phyloP scores from a whole-genome alignment of 352 stramenopile species.

The Thalassiosira mediterranea region DNA sequence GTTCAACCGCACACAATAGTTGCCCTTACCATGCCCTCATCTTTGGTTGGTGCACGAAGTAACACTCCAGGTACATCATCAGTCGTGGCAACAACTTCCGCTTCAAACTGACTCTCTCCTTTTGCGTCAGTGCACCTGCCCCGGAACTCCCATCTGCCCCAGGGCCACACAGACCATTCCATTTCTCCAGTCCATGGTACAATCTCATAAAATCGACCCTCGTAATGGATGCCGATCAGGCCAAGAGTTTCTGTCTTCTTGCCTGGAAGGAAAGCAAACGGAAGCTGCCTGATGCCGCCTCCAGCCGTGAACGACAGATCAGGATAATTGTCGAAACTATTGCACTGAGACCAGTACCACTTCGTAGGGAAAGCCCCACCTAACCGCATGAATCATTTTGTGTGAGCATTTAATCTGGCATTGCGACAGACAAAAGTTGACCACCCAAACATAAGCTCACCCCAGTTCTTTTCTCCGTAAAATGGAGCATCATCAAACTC shows the following conservation, averaged over 20 bases:
- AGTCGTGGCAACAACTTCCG: constrained; percentile 58
- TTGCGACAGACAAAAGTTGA: constrained; percentile 12
- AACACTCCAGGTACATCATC: constrained; percentile 61
- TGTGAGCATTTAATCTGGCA: constrained; percentile 9
- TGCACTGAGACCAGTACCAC: constrained; percentile 86
- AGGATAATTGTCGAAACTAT: constrained; percentile 73
- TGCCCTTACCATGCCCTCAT: constrained; percentile 68
- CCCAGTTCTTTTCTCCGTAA: constrained; percentile 87
- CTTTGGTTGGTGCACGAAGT: constrained; percentile 71
- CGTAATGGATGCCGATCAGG: constrained; percentile 77
- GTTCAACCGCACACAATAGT: neutral
- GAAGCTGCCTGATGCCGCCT: constrained; percentile 74
- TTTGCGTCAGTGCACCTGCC: constrained; percentile 53
- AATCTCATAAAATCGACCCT: constrained; percentile 81
- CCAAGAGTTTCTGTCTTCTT: constrained; percentile 68
- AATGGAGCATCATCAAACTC: constrained; percentile 81
- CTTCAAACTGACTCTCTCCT: constrained; percentile 66
- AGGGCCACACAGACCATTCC: constrained; percentile 75
- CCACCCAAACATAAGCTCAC: constrained; percentile 24
- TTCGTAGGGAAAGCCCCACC: constrained; percentile 71
- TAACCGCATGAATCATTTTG: constrained; percentile 10
- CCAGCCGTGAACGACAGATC: constrained; percentile 74
- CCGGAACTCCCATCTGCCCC: constrained; percentile 70
- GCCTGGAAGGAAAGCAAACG: constrained; percentile 62
- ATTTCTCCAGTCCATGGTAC: constrained; percentile 81